phyloP scores from a whole-genome alignment of 164 flowering plant species.

The Vitis labrusca region DNA sequence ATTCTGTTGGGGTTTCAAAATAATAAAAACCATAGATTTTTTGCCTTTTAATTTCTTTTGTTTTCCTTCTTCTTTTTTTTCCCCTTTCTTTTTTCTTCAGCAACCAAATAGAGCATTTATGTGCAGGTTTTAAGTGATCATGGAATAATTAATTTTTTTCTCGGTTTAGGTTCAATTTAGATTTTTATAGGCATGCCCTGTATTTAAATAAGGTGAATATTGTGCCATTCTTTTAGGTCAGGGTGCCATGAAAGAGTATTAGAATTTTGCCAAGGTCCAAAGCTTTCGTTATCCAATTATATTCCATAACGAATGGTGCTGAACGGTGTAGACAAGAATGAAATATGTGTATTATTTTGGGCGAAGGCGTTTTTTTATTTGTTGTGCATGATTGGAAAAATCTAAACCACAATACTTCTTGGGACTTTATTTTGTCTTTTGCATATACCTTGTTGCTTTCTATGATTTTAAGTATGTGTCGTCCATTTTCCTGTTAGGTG shows the following conservation, averaged over 20 bases:
- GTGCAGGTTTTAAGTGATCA: no score
- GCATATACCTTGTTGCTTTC: not conserved
- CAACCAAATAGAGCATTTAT: no score
- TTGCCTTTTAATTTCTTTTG: no score
- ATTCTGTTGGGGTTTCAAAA: no score
- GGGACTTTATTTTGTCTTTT: conserved; percentile 2
- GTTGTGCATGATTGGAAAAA: not conserved
- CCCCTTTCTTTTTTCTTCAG: no score
- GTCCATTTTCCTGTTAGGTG: not conserved
- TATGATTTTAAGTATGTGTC: conserved; percentile 1
- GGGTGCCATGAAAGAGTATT: not conserved
- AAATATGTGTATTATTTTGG: not conserved
- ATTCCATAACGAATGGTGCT: not conserved
- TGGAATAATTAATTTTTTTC: not conserved
- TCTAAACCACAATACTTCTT: not conserved
- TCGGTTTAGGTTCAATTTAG: no score
- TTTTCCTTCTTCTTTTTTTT: no score
- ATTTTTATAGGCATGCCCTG: no score
- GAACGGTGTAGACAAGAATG: not conserved
- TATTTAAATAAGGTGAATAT: no score
- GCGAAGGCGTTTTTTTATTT: not conserved
- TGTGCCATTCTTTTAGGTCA: not conserved
- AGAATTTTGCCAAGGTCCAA: not conserved
- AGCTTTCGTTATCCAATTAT: not conserved
- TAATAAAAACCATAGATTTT: no score